Evolutionary conservation across 768 basidiomycete species (phyloP).

Genomic region (Agrocybe pediades): DNA sequence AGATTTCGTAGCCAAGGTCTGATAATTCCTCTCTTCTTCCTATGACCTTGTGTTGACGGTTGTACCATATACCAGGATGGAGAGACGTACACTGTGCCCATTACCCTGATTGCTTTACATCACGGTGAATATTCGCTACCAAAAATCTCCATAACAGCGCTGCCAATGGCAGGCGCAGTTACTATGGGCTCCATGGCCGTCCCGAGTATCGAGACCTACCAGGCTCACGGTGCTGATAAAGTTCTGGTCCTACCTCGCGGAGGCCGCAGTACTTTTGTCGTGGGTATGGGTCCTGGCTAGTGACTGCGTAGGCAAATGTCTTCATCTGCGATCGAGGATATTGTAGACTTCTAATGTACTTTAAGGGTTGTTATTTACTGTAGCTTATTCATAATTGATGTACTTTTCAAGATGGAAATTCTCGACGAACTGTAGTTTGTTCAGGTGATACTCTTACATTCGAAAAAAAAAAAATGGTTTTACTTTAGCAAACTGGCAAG

Average conservation of each 20-base stretch:
- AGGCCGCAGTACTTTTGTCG: constrained; percentile 78
- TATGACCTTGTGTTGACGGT: background rate
- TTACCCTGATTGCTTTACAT: constrained; percentile 86
- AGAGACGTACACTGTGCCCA: constrained; percentile 53
- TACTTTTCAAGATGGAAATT: background rate
- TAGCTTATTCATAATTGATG: background rate
- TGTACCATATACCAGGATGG: constrained; percentile 51
- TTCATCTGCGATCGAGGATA: no score
- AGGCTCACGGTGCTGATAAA: constrained; percentile 81
- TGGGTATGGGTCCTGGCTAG: constrained; percentile 62
- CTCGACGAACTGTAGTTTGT: background rate
- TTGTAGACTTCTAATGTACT: background rate
- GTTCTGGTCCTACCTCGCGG: constrained; percentile 83
- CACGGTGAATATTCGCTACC: constrained; percentile 83
- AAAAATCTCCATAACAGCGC: constrained; percentile 63
- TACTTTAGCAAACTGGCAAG: no score
- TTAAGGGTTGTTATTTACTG: background rate
- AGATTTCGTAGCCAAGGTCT: constrained; percentile 73
- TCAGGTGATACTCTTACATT: background rate
- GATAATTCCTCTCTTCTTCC: background rate
- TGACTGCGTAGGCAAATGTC: background rate
- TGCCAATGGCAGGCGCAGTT: constrained; percentile 51
- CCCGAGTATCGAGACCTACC: constrained; percentile 77
- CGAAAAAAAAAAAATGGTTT: background rate
- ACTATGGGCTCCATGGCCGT: constrained; percentile 61